Evolutionary conservation across 768 basidiomycete genomes (phyloP), one percentile per base, ranked within the genome.

Genomic region (Tubosaeta sp.): DNA sequence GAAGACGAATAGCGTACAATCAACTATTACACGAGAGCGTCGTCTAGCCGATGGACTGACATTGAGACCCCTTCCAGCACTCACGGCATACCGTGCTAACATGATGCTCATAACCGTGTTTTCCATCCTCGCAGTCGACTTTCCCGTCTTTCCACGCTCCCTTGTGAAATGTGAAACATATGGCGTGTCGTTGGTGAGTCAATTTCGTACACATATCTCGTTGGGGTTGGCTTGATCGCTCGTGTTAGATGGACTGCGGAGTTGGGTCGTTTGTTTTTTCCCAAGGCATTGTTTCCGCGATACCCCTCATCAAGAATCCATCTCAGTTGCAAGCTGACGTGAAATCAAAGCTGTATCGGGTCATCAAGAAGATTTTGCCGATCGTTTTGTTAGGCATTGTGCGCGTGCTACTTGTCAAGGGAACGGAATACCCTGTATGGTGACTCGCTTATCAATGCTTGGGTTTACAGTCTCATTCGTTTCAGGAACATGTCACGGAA

Each of bases 261-360:
- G 95, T 97, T 2, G 97, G 97, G 12, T 93, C 95, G 1, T 98
- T 99, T 58, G 91, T 98, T 12, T 98, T 97, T 67, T 94, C 95
- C 0, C 89, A 95, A 65, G 97, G 97, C 19, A 68, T 99, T 39
- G 84, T 94, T 6, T 93, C 93, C n/a, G 86, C 91, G 0, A 83
- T 87, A 41, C 86, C 91, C 1, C 66, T 93, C 26, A 71, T 95
- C 29, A 87, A 82, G 59, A 74, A 86, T 47, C 81, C 83, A 1
- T 57, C 63, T 1, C 73, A 84, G 59, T 68, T 89, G 41, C 74
- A 68, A 16, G 66, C 73, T 0, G 76, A 84, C 0, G 51, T 82
- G 13, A 49, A 70, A 12, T 72, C 74, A 5, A 90, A 89, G 58
- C 43, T 91, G 32, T 37, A 73, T 10, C 60, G 58, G 2, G 75